Base-by-base conservation (phyloP, 306 rosid genomes). In the Urtica urens region DNA sequence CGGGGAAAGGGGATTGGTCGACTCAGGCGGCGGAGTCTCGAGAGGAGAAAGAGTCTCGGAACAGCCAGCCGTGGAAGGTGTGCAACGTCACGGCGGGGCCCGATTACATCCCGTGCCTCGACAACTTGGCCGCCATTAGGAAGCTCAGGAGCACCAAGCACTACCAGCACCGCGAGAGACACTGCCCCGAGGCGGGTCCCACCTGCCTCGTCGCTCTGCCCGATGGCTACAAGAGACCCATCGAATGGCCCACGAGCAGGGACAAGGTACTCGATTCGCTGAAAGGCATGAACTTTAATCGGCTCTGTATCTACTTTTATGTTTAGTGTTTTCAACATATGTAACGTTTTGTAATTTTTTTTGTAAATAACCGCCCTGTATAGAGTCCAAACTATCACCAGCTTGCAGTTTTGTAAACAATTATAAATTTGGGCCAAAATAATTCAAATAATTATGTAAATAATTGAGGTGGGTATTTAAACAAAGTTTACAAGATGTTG, bases 41-140 rank as follows among this genome's bases (percentile, higher is more conserved):
- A 25, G 64, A 66, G 38, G 79, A 64, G 62, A 81, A 73, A 60
- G 79, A 68, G 64, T 46, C 58, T 3, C 72, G 59, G 16, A 76
- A 35, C 47, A 65, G 34, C 51, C 50, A 64, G 46, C 66, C 56
- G 5, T 79, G 90, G 96, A 79, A 74, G 62, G 59, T 86, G 49
- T 86, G 96, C 55, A 77, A 79, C 16, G 63, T 68, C 54, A 74
- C 83, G 28, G 66, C 96, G 3, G 90, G 90, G 65, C 59, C 96
- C 5, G 96, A 86, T 42, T 86, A 82, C 74, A 86, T 86, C 40
- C 93, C 93, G 67, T 86, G 96, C 62, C 79, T 86, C 37, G 96
- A 86, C 62, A 79, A 86, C 62, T 70, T 53, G 86, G 30, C 66
- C 58, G 64, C 83, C 24, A 74, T 86, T 61, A 77, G 41, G 45